Base-by-base conservation (phyloP, 2,329 filamentous ascomycete species). In the Sclerotinia borealis region DNA sequence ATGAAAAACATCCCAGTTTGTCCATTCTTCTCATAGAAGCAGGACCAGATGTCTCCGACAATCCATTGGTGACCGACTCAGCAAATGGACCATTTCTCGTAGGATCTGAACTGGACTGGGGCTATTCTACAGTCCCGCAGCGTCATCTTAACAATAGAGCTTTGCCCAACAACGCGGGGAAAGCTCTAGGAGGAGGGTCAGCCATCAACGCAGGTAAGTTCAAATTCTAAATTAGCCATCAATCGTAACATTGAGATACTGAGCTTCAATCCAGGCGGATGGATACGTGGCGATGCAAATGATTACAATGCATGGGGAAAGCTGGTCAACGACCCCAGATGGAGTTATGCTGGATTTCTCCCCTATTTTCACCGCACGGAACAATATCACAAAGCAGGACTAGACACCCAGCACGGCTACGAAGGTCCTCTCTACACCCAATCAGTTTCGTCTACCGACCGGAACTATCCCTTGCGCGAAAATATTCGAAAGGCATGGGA, bases 261-360 rank as follows among this genome's bases (percentile, higher is more conserved):
- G 49, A 52, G 3, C 19, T 10, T 8, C 25, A 45, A 36, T 39
- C 50, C 41, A 72, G 76, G 76, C 7, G 73, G 72, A 6, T 80
- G 79, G 74, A 77, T 76, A 8, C 78, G 80, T 36, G 80, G 79
- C 2, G 74, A 76, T 37, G 71, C 73, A 2, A 68, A 71, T 7
- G 80, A 82, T 66, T 83, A 78, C 67, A 76, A 82, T 25, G 74
- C 75, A 47, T 82, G 79, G 80, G 77, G 72, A 8, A 67, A 72
- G 25, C 64, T 76, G 4, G 72, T 76, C 0, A 71, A 72, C 3
- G 79, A 82, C 54, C 62, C 75, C 0, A 69, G 74, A 7, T 84
- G 81, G 77, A 77, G 76, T 66, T 80, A 81, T 63, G 69, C 79
- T 4, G 76, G 76, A 6, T 74, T 82, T 39, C 73, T 79, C 19